phyloP scores from a whole-genome alignment of 2,329 filamentous ascomycete genomes.

The Cladosporium velox region DNA sequence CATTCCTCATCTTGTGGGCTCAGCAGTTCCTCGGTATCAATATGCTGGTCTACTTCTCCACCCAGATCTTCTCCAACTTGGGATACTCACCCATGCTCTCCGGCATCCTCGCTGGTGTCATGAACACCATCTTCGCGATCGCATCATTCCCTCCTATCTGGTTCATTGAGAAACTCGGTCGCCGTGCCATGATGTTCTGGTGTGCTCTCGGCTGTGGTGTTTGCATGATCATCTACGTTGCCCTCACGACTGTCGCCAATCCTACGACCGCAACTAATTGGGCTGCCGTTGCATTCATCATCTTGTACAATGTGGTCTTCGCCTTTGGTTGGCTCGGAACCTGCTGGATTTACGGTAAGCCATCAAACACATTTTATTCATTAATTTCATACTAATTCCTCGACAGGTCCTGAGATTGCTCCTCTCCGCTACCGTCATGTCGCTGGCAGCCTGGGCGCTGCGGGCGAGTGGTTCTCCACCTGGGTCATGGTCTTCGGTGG shows the following conservation, averaged over 20 bases:
- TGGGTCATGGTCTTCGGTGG: slow-evolving; percentile 42
- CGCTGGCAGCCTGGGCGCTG: slow-evolving; percentile 39
- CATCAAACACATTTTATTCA: background rate
- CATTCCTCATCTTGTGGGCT: slow-evolving; percentile 39
- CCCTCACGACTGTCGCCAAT: slow-evolving; percentile 28
- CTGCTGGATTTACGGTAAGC: slow-evolving; percentile 38
- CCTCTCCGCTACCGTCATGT: slow-evolving; percentile 42
- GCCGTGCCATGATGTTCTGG: slow-evolving; percentile 36
- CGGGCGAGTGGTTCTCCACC: slow-evolving; percentile 42
- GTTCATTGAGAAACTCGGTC: slow-evolving; percentile 38
- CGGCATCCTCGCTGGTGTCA: slow-evolving; percentile 32
- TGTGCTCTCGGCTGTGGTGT: slow-evolving; percentile 31
- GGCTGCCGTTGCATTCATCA: slow-evolving; percentile 34
- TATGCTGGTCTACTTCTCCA: slow-evolving; percentile 38
- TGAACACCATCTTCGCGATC: slow-evolving; percentile 35
- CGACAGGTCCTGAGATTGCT: slow-evolving; percentile 39
- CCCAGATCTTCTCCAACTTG: slow-evolving; percentile 36
- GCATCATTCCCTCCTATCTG: slow-evolving; percentile 32
- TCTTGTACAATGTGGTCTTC: slow-evolving; percentile 35
- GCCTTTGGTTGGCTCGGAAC: slow-evolving; percentile 38
- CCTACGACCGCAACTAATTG: slow-evolving; percentile 29
- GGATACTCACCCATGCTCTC: slow-evolving; percentile 32
- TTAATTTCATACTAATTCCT: background rate
- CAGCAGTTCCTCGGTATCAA: slow-evolving; percentile 40
- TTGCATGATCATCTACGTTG: slow-evolving; percentile 34